A percentile compares a stretch with the other conserved stretches of the same genome.
Evolutionary conservation across 768 basidiomycete genomes (phyloP).

Genomic region (Naganishia antarctica): DNA sequence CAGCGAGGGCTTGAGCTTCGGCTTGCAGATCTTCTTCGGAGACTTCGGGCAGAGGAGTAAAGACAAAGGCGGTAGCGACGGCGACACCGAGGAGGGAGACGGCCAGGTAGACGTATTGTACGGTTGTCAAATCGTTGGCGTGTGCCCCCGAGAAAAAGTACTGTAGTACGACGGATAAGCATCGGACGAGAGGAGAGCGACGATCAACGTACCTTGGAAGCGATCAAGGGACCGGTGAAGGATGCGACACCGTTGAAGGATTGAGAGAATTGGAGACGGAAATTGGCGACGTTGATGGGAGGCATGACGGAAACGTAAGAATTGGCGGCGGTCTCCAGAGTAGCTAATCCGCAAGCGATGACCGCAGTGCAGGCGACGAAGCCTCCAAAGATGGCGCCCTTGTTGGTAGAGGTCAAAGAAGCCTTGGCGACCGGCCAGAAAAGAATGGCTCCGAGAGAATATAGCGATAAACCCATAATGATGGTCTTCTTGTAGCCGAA

Average conservation of each 20-base stretch:
- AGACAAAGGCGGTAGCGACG: slow-evolving; percentile 34
- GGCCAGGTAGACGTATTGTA: slow-evolving; percentile 43
- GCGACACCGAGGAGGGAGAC: slow-evolving; percentile 36
- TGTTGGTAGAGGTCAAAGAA: slow-evolving; percentile 46
- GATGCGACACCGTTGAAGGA: slow-evolving; percentile 37
- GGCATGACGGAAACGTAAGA: slow-evolving; percentile 32
- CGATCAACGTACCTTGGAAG: slow-evolving; percentile 48
- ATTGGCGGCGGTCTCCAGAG: slow-evolving; percentile 33
- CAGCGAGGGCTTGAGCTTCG: slow-evolving; percentile 37
- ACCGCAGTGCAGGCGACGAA: slow-evolving; percentile 64
- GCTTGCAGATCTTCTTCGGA: slow-evolving; percentile 30
- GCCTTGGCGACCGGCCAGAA: slow-evolving; percentile 52
- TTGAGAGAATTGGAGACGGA: slow-evolving; percentile 33
- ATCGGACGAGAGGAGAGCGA: background rate
- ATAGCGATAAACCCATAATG: slow-evolving; percentile 35
- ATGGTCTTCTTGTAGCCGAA: slow-evolving; percentile 37
- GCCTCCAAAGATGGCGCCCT: slow-evolving; percentile 60
- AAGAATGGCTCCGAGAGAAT: slow-evolving; percentile 31
- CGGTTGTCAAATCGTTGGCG: slow-evolving; percentile 59
- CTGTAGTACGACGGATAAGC: slow-evolving; percentile 64
- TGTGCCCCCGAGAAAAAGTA: slow-evolving; percentile 70
- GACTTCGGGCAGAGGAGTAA: slow-evolving; percentile 41
- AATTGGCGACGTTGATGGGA: slow-evolving; percentile 27
- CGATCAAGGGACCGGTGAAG: slow-evolving; percentile 33
- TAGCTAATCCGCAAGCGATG: slow-evolving; percentile 51